A percentile compares a stretch with the other conserved stretches of the same genome.
phyloP scores from a whole-genome alignment of 306 rosid genomes.

The Astragalus membranaceus region DNA sequence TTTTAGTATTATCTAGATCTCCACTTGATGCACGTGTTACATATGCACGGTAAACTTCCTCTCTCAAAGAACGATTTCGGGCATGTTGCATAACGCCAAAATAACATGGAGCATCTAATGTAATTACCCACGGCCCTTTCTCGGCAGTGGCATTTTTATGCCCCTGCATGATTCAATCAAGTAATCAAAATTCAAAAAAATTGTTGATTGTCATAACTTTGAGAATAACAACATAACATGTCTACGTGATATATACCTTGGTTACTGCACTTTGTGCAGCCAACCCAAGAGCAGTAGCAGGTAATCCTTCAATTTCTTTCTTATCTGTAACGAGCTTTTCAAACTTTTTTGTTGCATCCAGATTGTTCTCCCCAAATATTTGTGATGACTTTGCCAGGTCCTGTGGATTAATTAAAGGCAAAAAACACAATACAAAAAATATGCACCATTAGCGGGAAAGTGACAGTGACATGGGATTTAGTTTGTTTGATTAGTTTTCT shows the following conservation, averaged over 20 bases:
- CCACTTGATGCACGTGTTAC: constrained; percentile 80
- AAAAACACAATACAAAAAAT: not conserved
- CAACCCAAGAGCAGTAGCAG: constrained; percentile 92
- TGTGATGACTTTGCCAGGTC: constrained; percentile 72
- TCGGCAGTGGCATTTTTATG: constrained; percentile 84
- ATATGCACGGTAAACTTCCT: constrained; percentile 77
- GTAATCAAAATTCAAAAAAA: constrained; percentile 12
- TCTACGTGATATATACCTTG: constrained; percentile 45
- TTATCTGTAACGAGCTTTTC: constrained; percentile 77
- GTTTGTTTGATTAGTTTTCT: too few relatives aligned
- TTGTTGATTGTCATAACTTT: not conserved
- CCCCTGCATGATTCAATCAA: constrained; percentile 50
- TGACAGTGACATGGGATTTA: too few relatives aligned
- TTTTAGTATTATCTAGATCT: constrained; percentile 73
- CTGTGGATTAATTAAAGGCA: constrained; percentile 34
- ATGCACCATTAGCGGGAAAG: not conserved
- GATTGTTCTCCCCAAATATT: constrained; percentile 76
- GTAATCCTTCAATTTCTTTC: constrained; percentile 81
- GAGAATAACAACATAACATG: constrained; percentile 17
- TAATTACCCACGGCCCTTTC: constrained; percentile 90
- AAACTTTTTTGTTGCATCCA: constrained; percentile 95
- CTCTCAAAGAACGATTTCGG: constrained; percentile 69
- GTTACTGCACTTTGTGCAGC: constrained; percentile 90
- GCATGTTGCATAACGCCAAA: constrained; percentile 91
- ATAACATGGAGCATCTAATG: constrained; percentile 84